These are phyloP conservation scores for Exophiala sp. DNA, from an alignment of 2,329 filamentous ascomycete species.

Conservation along the genomic window DNA sequence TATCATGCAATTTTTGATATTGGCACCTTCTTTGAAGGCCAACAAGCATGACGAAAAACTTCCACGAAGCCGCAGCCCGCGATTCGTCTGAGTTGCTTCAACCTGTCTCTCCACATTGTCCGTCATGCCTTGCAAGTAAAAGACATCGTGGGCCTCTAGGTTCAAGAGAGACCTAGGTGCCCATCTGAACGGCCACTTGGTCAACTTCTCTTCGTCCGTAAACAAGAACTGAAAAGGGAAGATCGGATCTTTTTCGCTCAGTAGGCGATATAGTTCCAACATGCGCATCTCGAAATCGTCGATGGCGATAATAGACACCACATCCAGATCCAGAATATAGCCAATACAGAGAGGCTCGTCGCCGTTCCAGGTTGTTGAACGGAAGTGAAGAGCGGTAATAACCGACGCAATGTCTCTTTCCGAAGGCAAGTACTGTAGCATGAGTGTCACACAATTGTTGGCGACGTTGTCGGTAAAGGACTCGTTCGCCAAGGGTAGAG, in stretches of 20 bases:
- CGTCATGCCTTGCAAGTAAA: slow-evolving; percentile 3
- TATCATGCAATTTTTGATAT: slow-evolving; percentile 11
- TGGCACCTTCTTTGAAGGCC: not conserved
- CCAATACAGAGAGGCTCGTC: slow-evolving; percentile 12
- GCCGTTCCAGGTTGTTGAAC: slow-evolving; percentile 1
- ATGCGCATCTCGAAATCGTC: not conserved
- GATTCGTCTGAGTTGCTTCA: slow-evolving; percentile 1
- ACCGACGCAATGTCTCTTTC: slow-evolving; percentile 3
- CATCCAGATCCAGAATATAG: slow-evolving; percentile 3
- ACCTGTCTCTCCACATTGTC: not conserved
- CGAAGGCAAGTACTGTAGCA: slow-evolving; percentile 2
- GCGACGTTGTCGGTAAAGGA: slow-evolving; percentile 3
- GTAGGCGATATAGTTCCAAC: slow-evolving; percentile 3
- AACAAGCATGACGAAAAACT: not conserved
- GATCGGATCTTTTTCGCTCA: not conserved
- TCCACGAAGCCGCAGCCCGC: not conserved
- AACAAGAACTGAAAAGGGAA: slow-evolving; percentile 11
- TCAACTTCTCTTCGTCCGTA: slow-evolving; percentile 6
- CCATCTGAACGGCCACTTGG: slow-evolving; percentile 3
- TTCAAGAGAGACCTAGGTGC: slow-evolving; percentile 7
- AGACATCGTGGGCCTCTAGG: slow-evolving; percentile 4
- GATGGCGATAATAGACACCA: not conserved
- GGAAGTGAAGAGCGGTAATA: slow-evolving; percentile 8
- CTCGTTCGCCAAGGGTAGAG: not conserved
- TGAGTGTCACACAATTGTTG: not conserved